Evolutionary conservation across 257 asterid species (phyloP), one percentile per base, ranked within the genome.

Genomic region (Solanum pinnatisectum): DNA sequence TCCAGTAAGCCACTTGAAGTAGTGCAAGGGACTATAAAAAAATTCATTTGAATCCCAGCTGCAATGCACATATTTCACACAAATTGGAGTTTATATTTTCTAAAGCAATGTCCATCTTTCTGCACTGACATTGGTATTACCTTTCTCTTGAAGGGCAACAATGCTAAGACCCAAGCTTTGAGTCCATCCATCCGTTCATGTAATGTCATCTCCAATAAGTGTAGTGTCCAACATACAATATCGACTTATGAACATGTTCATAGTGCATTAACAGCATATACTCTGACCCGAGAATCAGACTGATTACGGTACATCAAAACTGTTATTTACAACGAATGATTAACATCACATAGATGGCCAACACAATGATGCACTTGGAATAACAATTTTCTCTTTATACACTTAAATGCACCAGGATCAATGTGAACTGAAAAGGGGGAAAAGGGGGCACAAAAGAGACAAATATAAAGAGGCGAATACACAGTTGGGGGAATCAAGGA

Each of bases 301-400:
- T 27, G 7, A 86, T 10, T 71, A 68, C 35, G 35, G 23, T 71
- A 68, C 32, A 71, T 86, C 88, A 86, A 44, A 12, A 86, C 22
- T 25, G 36, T 40, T 74, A 86, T 71, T 10, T 86, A 86, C 88
- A 86, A 70, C 72, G 68, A 74, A 25, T 33, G 44, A 52, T 74
- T 52, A 86, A 70, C 60, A 86, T 44, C 81, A 70, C 83, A 86
- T 86, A 86, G 77, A 71, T 44, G 88, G 84, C 84, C 67, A 86
- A 71, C 63, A 74, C 10, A n/a, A 33, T 9, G 83, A 86, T 71
- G 68, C 78, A 63, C 87, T 14, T 36, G 14, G 11, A 39, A 20
- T 10, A 84, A 16, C 8, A 82, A 82, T 4, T 15, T 25, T 68
- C 67, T 59, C 88, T 71, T 71, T 71, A 72, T 86, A 71, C 83